phyloP scores from a whole-genome alignment of 1,284 basidiomycete genomes.

The Pyrrhoderma lamaoense region DNA sequence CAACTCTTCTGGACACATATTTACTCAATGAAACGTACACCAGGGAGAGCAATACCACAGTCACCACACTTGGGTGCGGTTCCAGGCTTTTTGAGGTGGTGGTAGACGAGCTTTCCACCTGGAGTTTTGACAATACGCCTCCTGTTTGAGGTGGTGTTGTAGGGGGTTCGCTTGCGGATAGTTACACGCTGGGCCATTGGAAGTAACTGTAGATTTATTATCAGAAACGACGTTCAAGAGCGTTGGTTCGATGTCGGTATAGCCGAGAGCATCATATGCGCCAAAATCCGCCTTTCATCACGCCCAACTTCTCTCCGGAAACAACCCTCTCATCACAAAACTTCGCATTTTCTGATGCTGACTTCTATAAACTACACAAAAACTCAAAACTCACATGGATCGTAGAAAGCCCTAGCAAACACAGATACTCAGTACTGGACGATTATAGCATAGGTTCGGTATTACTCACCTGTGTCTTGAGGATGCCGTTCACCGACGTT shows the following conservation, averaged over 20 bases:
- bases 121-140: conserved; percentile 97
- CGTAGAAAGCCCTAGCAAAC: not conserved
- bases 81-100: conserved; percentile 83
- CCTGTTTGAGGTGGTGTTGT: conserved; percentile 98
- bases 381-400: conserved; percentile 9
- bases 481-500: conserved; percentile 4
- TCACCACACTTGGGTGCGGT: conserved; percentile 96
- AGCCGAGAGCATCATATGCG: too few relatives aligned
- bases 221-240: not conserved
- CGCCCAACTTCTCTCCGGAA: too few relatives aligned
- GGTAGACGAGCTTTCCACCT: conserved; percentile 87
- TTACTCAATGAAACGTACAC: conserved; percentile 53
- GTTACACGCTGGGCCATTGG: conserved; percentile 98
- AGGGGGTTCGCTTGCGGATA: conserved; percentile 96
- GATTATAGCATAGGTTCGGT: not conserved
- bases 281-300: too few relatives aligned
- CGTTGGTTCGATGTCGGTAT: too few relatives aligned
- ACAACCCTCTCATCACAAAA: too few relatives aligned
- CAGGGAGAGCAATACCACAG: conserved; percentile 86
- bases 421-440: not conserved
- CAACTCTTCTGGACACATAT: not conserved
- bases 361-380: not conserved
- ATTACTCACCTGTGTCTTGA: conserved; percentile 11
- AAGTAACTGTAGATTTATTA: conserved; percentile 20
- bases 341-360: too few relatives aligned